phyloP scores from a whole-genome alignment of 208 protist genomes.

The Crithidia mellificae region DNA sequence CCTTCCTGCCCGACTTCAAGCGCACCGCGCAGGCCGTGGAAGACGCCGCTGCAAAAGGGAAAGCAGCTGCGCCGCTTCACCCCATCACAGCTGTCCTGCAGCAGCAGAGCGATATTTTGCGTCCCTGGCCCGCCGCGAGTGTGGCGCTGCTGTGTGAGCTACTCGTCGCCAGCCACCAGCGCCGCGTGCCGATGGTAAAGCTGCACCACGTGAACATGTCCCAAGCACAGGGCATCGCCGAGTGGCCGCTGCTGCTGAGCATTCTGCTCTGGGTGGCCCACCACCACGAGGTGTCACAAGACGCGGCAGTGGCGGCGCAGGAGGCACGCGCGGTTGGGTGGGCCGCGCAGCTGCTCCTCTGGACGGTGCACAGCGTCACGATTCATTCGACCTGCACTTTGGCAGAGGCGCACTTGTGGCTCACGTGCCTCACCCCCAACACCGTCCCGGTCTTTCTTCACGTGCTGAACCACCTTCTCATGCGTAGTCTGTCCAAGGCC shows the following conservation, averaged over 20 bases:
- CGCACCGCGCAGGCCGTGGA: neutral
- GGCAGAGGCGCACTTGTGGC: conserved; percentile 76
- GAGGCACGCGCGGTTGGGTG: conserved; percentile 57
- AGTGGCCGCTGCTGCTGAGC: conserved; percentile 86
- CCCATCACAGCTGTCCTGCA: conserved; percentile 53
- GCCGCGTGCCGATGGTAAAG: conserved; percentile 77
- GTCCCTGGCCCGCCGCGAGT: conserved; percentile 33
- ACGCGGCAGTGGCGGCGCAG: neutral
- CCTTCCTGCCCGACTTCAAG: conserved; percentile 55
- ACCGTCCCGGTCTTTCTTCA: conserved; percentile 83
- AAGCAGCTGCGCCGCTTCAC: neutral
- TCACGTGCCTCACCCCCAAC: conserved; percentile 48
- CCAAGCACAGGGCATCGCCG: conserved; percentile 39
- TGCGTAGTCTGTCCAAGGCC: conserved; percentile 85
- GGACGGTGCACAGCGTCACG: conserved; percentile 84
- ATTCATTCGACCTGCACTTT: conserved; percentile 71
- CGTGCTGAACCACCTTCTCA: conserved; percentile 77
- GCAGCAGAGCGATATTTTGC: conserved; percentile 46
- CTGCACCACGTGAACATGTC: conserved; percentile 89
- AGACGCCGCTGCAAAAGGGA: conserved; percentile 7
- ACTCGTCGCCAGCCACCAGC: conserved; percentile 57
- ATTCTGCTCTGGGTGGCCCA: conserved; percentile 79
- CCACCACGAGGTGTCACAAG: conserved; percentile 23
- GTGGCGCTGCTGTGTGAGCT: conserved; percentile 77
- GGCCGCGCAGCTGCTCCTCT: conserved; percentile 78